Base-by-base conservation (phyloP, 257 asterid species). In the Verbena officinalis region DNA sequence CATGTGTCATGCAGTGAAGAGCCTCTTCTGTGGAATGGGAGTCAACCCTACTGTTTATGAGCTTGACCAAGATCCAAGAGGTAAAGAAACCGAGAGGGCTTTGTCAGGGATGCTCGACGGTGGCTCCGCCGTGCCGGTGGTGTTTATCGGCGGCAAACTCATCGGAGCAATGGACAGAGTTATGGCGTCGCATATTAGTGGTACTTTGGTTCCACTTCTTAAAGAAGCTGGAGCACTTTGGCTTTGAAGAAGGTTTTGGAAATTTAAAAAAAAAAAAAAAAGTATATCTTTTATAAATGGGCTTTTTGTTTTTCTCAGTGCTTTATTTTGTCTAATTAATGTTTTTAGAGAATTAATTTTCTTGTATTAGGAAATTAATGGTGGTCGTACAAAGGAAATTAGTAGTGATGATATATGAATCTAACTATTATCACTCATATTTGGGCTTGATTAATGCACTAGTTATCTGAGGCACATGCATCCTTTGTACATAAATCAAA, bases 191-290 rank as follows among this genome's bases (percentile, higher is more conserved):
- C 89, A 85, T 70, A 76, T 82, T 6, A 68, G 61, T 33, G 89
- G 85, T 60, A 69, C 71, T 33, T 59, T 85, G 62, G 89, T 85
- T 3, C 92, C 89, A 4, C 84, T 82, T 24, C 82, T 82, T 22
- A 85, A 80, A 78, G 74, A 70, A 69, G 92, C 85, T 30, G 86
- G 86, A 8, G 92, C 86, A 0, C 82, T 82, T 14, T 85, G 89
- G 86, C 86, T 76, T 73, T 85, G n/a, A n/a, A 62, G 69, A 21
- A 46, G 15, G 33, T 27, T 27, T 27, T 2, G 33, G 33, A 27
- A 27, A 27, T 2, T 27, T 27, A 27, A 27, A 27, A 27, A 27
- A 27, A 2, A 2, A 27, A 27, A 27, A 27, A 2, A 2, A 2
- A 2, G 33, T 27, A 2, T 27, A 2, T 27, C 5, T 27, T 27